These are phyloP conservation scores for Globisporangium radiosum DNA, from an alignment of 352 stramenopile species.

Conservation along the genomic window DNA sequence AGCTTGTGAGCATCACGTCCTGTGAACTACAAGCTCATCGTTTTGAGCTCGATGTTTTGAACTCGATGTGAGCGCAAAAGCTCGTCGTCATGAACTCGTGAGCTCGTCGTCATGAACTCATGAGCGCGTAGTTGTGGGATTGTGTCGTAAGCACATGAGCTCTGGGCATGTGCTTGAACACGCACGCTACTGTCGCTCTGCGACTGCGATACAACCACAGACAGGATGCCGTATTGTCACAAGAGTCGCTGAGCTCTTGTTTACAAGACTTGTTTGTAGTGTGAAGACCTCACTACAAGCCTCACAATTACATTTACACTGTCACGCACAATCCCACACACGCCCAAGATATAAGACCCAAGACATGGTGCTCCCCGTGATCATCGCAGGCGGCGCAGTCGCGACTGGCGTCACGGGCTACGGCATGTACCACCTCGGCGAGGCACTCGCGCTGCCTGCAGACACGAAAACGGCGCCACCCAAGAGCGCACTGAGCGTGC, in stretches of 20 bases:
- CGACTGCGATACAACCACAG: not conserved
- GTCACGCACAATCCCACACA: not conserved
- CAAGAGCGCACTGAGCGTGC: slow-evolving; percentile 34
- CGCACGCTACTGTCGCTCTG: not conserved
- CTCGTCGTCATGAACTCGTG: too few species aligned
- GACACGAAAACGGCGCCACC: slow-evolving; percentile 22
- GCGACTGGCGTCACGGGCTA: slow-evolving; percentile 44
- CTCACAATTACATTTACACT: not conserved
- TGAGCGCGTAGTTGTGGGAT: too few species aligned
- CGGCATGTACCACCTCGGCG: slow-evolving; percentile 62
- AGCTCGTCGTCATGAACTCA: too few species aligned
- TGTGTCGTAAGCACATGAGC: too few species aligned
- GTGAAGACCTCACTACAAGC: not conserved
- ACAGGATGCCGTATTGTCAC: too few species aligned
- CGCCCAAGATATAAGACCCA: not conserved
- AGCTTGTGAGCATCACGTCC: not conserved
- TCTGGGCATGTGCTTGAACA: not conserved
- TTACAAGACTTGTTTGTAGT: not conserved
- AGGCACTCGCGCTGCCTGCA: slow-evolving; percentile 33
- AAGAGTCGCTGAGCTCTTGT: not conserved
- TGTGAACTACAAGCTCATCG: not conserved
- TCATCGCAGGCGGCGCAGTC: slow-evolving; percentile 48
- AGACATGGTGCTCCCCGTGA: slow-evolving; percentile 59
- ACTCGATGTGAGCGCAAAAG: too few species aligned
- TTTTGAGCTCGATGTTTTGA: too few species aligned